phyloP scores from a whole-genome alignment of 2,329 filamentous ascomycete genomes.

The Cladosporium sp. region DNA sequence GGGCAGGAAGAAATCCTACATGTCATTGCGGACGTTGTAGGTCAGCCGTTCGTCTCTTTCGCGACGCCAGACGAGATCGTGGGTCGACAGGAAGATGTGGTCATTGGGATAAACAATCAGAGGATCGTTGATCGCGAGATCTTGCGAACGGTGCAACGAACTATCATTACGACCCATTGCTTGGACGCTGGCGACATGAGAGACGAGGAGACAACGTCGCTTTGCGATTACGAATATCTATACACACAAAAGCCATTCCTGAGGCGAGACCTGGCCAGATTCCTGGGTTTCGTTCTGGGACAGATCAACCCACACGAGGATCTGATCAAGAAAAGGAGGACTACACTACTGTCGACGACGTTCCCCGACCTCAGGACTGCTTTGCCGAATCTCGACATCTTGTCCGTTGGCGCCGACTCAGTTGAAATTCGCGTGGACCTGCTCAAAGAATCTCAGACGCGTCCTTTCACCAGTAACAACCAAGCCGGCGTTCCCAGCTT shows the following conservation, averaged over 20 bases:
- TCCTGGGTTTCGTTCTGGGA: slow-evolving; percentile 75
- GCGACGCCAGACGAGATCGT: slow-evolving; percentile 56
- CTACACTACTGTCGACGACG: slow-evolving; percentile 83
- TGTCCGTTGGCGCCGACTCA: slow-evolving; percentile 83
- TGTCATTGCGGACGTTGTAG: slow-evolving; percentile 75
- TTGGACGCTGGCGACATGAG: slow-evolving; percentile 63
- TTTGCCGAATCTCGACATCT: slow-evolving; percentile 79
- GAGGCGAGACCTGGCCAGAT: slow-evolving; percentile 73
- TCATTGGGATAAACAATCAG: slow-evolving; percentile 64
- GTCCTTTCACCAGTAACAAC: slow-evolving; percentile 58
- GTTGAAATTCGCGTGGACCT: slow-evolving; percentile 84
- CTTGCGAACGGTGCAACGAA: slow-evolving; percentile 58
- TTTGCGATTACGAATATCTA: slow-evolving; percentile 83
- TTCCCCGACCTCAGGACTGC: slow-evolving; percentile 83
- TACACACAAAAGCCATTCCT: slow-evolving; percentile 73
- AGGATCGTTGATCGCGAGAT: slow-evolving; percentile 60
- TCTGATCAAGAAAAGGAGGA: slow-evolving; percentile 73
- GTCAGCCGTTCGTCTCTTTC: slow-evolving; percentile 67
- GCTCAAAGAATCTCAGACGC: slow-evolving; percentile 67
- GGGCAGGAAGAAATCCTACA: slow-evolving; percentile 74
- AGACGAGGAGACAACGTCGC: slow-evolving; percentile 60
- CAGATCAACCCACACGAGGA: slow-evolving; percentile 78
- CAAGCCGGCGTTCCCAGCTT: slow-evolving; percentile 63
- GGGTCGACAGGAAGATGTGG: slow-evolving; percentile 59
- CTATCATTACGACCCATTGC: slow-evolving; percentile 75